Conservation (phyloP, 345 rosid genomes). For the Euphorbia pulcherrima region DNA sequence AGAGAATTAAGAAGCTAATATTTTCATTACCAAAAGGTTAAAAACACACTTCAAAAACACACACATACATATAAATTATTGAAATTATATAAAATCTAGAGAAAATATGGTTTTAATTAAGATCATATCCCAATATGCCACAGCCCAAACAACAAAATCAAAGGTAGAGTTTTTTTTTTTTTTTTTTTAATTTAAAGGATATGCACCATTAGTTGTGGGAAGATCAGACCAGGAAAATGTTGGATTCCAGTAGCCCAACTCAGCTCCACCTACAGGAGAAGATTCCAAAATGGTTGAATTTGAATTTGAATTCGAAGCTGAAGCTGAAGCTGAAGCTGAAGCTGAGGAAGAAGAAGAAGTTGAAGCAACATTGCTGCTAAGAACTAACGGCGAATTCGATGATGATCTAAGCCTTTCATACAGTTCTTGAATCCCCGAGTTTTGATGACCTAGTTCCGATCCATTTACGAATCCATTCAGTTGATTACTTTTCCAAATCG, state of each 20-base stretch:
- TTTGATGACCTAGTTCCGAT: conserved; percentile 29
- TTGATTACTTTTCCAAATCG: conserved; percentile 44
- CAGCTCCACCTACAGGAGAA: conserved; percentile 42
- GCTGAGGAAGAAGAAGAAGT: too few species aligned
- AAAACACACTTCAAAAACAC: conserved; percentile 37
- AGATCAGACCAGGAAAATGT: conserved; percentile 61
- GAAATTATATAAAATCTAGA: neutral
- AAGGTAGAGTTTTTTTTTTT: too few species aligned
- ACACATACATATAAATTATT: conserved; percentile 18
- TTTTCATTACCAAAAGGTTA: conserved; percentile 22
- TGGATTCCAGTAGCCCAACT: conserved; percentile 56
- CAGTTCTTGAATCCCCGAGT: conserved; percentile 51
- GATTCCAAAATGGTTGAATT: conserved; percentile 42
- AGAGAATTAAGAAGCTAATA: neutral
- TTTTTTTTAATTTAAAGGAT: conserved; percentile 34
- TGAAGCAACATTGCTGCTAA: conserved; percentile 34
- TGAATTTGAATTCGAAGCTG: conserved; percentile 29
- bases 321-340: too few species aligned
- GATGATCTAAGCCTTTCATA: conserved; percentile 57
- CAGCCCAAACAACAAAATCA: conserved; percentile 31
- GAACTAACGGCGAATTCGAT: conserved; percentile 24
- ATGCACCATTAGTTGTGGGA: conserved; percentile 61
- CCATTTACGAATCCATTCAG: conserved; percentile 31
- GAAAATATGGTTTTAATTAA: conserved; percentile 15
- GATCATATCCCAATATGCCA: conserved; percentile 37